Percentiles rank a stretch among this genome's conserved stretches.
Evolutionary conservation across 208 protist genomes (phyloP).

Genomic region (Acanthamoeba healyi): DNA sequence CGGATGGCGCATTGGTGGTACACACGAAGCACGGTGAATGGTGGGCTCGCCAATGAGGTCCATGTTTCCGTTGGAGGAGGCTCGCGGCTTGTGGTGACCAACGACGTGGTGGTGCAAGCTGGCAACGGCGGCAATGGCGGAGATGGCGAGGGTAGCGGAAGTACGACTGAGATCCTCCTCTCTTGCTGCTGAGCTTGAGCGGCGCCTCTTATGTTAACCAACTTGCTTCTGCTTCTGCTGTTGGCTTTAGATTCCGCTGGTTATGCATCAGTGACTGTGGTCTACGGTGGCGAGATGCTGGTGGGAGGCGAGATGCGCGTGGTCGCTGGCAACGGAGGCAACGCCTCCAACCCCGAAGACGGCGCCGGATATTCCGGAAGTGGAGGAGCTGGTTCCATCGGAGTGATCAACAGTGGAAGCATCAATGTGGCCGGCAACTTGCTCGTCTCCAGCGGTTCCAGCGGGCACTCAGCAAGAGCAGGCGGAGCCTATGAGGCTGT

Average conservation of each 20-base stretch:
- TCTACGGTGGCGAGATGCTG: not conserved
- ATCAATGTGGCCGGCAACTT: not conserved
- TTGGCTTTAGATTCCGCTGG: too few species aligned
- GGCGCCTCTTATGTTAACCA: not conserved
- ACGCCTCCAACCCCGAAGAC: not conserved
- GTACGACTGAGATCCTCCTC: too few species aligned
- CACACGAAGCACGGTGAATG: too few species aligned
- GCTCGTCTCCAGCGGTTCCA: not conserved
- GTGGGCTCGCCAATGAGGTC: too few species aligned
- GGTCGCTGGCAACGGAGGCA: not conserved
- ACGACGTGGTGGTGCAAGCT: not conserved
- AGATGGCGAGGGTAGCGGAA: not conserved
- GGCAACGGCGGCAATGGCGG: not conserved
- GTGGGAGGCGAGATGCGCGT: not conserved
- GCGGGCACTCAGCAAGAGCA: not conserved
- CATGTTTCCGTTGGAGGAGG: too few species aligned
- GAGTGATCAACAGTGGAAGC: not conserved
- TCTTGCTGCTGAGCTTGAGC: too few species aligned
- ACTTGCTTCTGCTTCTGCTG: not conserved
- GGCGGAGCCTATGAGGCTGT: too few species aligned
- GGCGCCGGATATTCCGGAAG: too few species aligned
- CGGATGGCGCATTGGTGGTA: too few species aligned
- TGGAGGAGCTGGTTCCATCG: too few species aligned
- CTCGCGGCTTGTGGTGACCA: not conserved
- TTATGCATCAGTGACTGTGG: not conserved